Conservation (phyloP, 2,329 filamentous ascomycete species). For the Fusarium longipes region DNA sequence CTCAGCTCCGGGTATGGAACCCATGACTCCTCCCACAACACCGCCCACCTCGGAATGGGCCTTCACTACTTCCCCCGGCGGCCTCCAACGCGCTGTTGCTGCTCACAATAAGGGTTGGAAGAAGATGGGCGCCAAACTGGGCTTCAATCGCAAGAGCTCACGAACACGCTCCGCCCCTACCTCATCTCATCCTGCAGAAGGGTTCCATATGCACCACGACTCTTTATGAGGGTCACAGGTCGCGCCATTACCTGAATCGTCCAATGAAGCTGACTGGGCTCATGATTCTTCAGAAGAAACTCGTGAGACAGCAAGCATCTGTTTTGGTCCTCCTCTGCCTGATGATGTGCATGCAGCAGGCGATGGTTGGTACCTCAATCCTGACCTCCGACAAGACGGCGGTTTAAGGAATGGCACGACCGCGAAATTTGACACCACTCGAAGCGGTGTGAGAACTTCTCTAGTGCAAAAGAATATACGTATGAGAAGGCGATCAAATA, state of each 20-base stretch:
- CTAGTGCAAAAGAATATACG: slow-evolving; percentile 43
- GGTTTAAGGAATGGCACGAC: slow-evolving; percentile 59
- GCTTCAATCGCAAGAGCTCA: slow-evolving; percentile 65
- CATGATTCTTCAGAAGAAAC: slow-evolving; percentile 28
- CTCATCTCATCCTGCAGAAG: slow-evolving; percentile 56
- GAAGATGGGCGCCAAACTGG: slow-evolving; percentile 71
- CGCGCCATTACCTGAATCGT: slow-evolving; percentile 61
- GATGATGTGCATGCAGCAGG: slow-evolving; percentile 33
- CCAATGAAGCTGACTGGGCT: slow-evolving; percentile 40
- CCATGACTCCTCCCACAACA: slow-evolving; percentile 79
- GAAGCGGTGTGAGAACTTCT: slow-evolving; percentile 25
- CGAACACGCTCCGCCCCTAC: slow-evolving; percentile 57
- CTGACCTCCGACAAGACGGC: slow-evolving; percentile 43
- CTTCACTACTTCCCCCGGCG: slow-evolving; percentile 63
- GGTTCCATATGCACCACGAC: slow-evolving; percentile 52
- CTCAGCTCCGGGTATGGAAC: slow-evolving; percentile 67
- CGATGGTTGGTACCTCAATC: slow-evolving; percentile 34
- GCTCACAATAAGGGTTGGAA: slow-evolving; percentile 71
- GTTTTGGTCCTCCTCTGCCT: slow-evolving; percentile 58
- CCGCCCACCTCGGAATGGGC: slow-evolving; percentile 72
- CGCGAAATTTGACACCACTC: slow-evolving; percentile 56
- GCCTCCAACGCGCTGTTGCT: slow-evolving; percentile 64
- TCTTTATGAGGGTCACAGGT: slow-evolving; percentile 69
- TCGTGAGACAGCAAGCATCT: slow-evolving; percentile 58
- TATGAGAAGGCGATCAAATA: slow-evolving; percentile 38